These are phyloP conservation scores for Aspergillus versicolor DNA, from an alignment of 2,329 filamentous ascomycete genomes.

Conservation along the genomic window DNA sequence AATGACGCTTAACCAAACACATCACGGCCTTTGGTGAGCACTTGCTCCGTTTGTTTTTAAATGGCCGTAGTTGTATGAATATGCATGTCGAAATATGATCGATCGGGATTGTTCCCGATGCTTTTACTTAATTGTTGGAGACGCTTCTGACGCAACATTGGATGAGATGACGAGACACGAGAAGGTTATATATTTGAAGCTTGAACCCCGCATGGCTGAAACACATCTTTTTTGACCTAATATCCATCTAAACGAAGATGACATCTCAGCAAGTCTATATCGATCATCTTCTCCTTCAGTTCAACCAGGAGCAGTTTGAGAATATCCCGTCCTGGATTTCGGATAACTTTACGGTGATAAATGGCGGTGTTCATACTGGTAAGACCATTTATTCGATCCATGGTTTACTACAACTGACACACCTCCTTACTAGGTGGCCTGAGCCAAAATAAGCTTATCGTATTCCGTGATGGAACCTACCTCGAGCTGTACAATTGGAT, in stretches of 20 bases:
- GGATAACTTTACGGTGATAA: conserved; percentile 14
- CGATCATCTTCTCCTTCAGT: conserved; percentile 14
- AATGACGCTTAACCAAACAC: background rate
- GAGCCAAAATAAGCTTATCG: conserved; percentile 16
- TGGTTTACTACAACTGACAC: background rate
- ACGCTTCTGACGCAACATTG: background rate
- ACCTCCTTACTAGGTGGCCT: conserved; percentile 4
- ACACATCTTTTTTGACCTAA: background rate
- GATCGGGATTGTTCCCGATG: too few relatives aligned
- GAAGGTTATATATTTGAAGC: background rate
- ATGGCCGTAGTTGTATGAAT: too few relatives aligned
- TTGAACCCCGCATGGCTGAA: background rate
- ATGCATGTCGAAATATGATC: too few relatives aligned
- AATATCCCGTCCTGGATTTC: conserved; percentile 8
- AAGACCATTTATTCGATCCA: background rate
- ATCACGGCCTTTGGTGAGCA: background rate
- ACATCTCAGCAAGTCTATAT: conserved; percentile 11
- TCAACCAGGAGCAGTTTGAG: conserved; percentile 9
- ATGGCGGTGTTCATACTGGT: conserved; percentile 12
- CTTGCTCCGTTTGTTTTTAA: too few relatives aligned
- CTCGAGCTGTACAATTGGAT: conserved; percentile 15
- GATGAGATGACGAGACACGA: background rate
- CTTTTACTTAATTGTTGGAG: background rate
- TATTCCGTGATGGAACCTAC: conserved; percentile 14
- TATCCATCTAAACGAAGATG: background rate